A percentile compares a stretch with the other conserved stretches of the same genome.
Evolutionary conservation across 2,329 filamentous ascomycete species (phyloP).

Genomic region (Neonectria ditissima): DNA sequence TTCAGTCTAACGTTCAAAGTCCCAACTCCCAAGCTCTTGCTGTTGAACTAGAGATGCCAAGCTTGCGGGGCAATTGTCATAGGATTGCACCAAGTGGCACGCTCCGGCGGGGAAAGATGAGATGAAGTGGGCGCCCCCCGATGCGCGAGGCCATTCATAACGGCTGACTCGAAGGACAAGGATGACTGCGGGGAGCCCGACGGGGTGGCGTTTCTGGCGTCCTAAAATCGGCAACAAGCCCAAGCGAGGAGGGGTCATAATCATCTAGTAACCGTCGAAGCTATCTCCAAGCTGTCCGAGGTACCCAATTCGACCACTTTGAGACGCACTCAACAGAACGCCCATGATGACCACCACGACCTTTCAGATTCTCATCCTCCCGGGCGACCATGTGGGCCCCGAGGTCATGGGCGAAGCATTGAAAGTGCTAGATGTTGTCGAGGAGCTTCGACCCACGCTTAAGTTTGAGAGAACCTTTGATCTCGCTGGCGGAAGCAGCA

Average conservation of each 20-base stretch:
- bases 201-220: neutral
- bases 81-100: slow-evolving; percentile 17
- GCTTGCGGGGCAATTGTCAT: slow-evolving; percentile 1
- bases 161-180: slow-evolving; percentile 6
- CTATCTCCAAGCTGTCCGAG: neutral
- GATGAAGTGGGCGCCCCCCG: slow-evolving; percentile 22
- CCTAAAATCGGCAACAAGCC: neutral
- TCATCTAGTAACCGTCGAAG: slow-evolving; percentile 1
- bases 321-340: neutral
- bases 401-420: slow-evolving; percentile 60
- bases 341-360: slow-evolving; percentile 24
- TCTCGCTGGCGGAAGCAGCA: slow-evolving; percentile 52
- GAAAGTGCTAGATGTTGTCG: slow-evolving; percentile 58
- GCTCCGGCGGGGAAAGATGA: slow-evolving; percentile 27
- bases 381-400: slow-evolving; percentile 61
- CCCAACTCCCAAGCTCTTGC: neutral
- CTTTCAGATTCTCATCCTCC: slow-evolving; percentile 56
- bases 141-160: slow-evolving; percentile 13
- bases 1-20: neutral
- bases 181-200: slow-evolving; percentile 11
- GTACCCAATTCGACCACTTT: neutral
- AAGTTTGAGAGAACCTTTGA: slow-evolving; percentile 46
- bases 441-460: slow-evolving; percentile 46
- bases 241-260: neutral
- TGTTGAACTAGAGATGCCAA: neutral